Evolutionary conservation across 2,329 filamentous ascomycete species (phyloP).

Genomic region (Neonectria hederae): DNA sequence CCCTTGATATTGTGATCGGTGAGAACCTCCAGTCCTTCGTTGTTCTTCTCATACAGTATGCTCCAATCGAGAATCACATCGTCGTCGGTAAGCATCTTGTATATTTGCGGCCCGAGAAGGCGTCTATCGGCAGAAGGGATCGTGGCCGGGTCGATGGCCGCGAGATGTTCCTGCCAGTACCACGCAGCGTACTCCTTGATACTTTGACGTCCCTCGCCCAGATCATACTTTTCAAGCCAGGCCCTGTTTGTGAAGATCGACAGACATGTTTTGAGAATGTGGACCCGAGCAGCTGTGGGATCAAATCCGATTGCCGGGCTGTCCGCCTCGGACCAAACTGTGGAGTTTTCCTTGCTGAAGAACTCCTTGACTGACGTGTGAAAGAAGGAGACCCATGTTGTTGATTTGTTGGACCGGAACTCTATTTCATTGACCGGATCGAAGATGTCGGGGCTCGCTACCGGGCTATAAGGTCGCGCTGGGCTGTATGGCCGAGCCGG

Average conservation of each 20-base stretch:
- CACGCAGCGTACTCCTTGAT: slow-evolving; percentile 54
- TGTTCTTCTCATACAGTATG: slow-evolving; percentile 51
- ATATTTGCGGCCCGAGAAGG: slow-evolving; percentile 46
- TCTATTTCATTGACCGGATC: slow-evolving; percentile 48
- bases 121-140: slow-evolving; percentile 45
- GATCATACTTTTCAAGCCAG: slow-evolving; percentile 43
- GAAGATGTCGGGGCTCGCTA: slow-evolving; percentile 44
- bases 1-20: slow-evolving; percentile 51
- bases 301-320: slow-evolving; percentile 48
- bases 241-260: slow-evolving; percentile 50
- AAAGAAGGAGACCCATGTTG: slow-evolving; percentile 52
- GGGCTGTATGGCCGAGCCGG: slow-evolving; percentile 20
- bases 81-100: slow-evolving; percentile 51
- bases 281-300: slow-evolving; percentile 46
- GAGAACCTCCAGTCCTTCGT: slow-evolving; percentile 54
- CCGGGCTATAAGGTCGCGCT: slow-evolving; percentile 39
- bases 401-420: slow-evolving; percentile 54
- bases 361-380: slow-evolving; percentile 53
- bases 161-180: slow-evolving; percentile 57
- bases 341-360: slow-evolving; percentile 47
- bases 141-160: slow-evolving; percentile 44
- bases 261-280: slow-evolving; percentile 51
- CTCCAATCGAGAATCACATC: slow-evolving; percentile 52
- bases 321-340: slow-evolving; percentile 17
- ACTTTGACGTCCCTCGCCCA: slow-evolving; percentile 42